These are phyloP conservation scores for Blastocystis sp. DNA, from an alignment of 352 stramenopile genomes.

Conservation along the genomic window DNA sequence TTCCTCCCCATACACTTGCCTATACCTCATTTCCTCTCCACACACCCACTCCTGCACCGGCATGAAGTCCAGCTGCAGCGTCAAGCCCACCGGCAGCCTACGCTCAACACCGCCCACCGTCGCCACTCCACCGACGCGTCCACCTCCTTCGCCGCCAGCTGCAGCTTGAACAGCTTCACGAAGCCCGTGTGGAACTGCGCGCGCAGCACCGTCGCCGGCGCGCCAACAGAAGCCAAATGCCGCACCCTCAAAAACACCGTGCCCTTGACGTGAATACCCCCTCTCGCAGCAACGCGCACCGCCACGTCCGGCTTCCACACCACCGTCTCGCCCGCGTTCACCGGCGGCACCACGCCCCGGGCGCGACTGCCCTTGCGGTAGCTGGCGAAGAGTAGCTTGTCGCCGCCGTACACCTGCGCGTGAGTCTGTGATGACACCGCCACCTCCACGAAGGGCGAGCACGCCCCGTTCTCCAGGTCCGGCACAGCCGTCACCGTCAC, in stretches of 20 bases:
- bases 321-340: constrained; percentile 26
- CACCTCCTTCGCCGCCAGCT: constrained; percentile 4
- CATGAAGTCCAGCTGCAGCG: constrained; percentile 16
- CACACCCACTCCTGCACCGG: neutral
- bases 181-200: constrained; percentile 48
- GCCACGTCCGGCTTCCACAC: constrained; percentile 39
- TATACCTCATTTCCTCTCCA: neutral
- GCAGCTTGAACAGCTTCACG: constrained; percentile 42
- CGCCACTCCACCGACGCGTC: neutral
- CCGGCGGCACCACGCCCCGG: neutral
- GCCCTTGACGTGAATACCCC: neutral
- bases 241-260: constrained; percentile 44
- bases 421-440: neutral
- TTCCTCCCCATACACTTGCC: neutral
- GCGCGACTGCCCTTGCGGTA: constrained; percentile 17
- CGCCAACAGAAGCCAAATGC: neutral
- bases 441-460: constrained; percentile 37
- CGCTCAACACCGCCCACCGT: no score
- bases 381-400: neutral
- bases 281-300: neutral
- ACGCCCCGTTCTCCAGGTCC: constrained; percentile 20
- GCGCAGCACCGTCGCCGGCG: constrained; percentile 9
- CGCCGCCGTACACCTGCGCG: neutral
- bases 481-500: constrained; percentile 13
- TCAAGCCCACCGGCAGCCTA: neutral